These are phyloP conservation scores for Alnus rubra DNA, from an alignment of 306 rosid genomes.

Conservation along the genomic window DNA sequence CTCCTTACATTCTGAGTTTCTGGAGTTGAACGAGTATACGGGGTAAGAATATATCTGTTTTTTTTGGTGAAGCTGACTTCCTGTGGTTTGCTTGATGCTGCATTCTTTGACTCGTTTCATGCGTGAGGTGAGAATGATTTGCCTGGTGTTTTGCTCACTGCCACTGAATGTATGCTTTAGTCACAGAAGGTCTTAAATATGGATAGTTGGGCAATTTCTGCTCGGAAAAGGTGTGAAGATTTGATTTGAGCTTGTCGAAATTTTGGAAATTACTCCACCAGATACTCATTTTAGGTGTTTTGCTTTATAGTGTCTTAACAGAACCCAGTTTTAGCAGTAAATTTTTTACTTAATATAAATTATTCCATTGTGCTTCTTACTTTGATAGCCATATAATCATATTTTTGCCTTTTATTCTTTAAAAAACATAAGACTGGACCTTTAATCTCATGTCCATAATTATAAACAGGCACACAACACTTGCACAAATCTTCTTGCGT, in stretches of 20 bases:
- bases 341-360: not conserved
- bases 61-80: not conserved
- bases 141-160: not conserved
- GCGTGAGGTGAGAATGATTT: not conserved
- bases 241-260: not conserved
- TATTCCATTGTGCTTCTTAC: not conserved
- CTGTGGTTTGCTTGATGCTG: not conserved
- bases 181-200: constrained; percentile 1
- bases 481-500: not conserved
- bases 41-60: not conserved
- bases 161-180: not conserved
- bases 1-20: not conserved
- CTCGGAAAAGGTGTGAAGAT: not conserved
- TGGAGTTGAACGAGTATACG: not conserved
- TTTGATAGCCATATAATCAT: not conserved
- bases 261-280: too few relatives aligned
- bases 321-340: not conserved
- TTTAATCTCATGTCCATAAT: not conserved
- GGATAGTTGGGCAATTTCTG: not conserved
- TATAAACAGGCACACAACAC: not conserved
- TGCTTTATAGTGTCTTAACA: not conserved
- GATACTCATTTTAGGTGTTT: not conserved
- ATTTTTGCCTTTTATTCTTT: not conserved
- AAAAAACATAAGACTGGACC: not conserved
- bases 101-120: not conserved